Percentiles rank a stretch among this genome's conserved stretches.
Evolutionary conservation across 2,329 filamentous ascomycete genomes (phyloP).

Genomic region (Pseudogymnoascus destructans): DNA sequence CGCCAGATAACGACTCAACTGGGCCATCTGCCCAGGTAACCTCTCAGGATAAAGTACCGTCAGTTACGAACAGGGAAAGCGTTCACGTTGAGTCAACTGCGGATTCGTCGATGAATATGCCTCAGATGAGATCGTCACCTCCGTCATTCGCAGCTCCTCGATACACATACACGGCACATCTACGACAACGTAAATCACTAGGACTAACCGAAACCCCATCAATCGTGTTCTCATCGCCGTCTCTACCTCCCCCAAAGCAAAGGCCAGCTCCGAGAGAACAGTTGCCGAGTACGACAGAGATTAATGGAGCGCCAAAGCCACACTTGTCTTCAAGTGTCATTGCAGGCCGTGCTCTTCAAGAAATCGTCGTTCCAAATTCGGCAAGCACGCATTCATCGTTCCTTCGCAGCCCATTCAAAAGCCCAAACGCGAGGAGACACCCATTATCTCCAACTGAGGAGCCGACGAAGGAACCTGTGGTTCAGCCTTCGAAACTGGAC

Average conservation of each 20-base stretch:
- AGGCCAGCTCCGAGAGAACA: conserved; percentile 13
- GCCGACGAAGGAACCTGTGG: not conserved
- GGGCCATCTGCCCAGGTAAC: not conserved
- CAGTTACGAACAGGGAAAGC: not conserved
- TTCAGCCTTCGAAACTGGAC: not conserved
- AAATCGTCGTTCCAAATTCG: conserved; percentile 23
- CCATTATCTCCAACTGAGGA: conserved; percentile 11
- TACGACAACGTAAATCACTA: conserved; percentile 19
- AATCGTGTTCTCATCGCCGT: conserved; percentile 25
- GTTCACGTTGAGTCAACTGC: not conserved
- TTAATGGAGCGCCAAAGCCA: conserved; percentile 14
- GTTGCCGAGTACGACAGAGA: conserved; percentile 10
- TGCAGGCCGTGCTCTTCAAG: conserved; percentile 25
- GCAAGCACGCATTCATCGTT: conserved; percentile 24
- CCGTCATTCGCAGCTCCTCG: conserved; percentile 21
- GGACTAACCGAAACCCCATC: conserved; percentile 22
- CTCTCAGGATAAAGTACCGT: not conserved
- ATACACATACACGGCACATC: conserved; percentile 23
- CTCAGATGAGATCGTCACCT: conserved; percentile 24
- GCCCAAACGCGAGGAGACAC: conserved; percentile 20
- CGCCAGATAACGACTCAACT: conserved; percentile 15
- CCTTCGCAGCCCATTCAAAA: conserved; percentile 26
- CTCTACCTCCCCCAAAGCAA: conserved; percentile 21
- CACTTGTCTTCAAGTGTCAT: conserved; percentile 22
- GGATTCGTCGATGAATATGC: conserved; percentile 15